These are phyloP conservation scores for Thraustochytrium sp. DNA, from an alignment of 352 stramenopile species.

Conservation along the genomic window DNA sequence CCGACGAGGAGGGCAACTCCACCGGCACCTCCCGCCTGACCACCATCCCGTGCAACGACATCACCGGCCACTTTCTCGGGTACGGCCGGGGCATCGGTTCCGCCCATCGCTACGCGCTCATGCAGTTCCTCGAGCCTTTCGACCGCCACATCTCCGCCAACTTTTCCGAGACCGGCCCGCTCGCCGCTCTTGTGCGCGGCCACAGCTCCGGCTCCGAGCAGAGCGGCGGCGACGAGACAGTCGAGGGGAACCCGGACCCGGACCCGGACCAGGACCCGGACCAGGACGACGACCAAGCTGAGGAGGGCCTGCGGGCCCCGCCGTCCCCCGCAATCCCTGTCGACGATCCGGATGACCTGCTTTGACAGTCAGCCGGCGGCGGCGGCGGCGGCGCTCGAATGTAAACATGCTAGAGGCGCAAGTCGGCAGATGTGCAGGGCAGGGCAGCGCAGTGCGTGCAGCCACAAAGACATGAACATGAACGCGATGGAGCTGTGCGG, in stretches of 20 bases:
- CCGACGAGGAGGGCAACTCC: not conserved
- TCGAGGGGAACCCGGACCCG: not conserved
- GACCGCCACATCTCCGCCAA: not conserved
- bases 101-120: slow-evolving; percentile 17
- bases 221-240: not conserved
- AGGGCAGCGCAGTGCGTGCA: too few relatives aligned
- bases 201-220: not conserved
- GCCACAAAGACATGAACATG: too few relatives aligned
- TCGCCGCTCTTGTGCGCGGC: not conserved
- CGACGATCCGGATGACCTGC: too few relatives aligned
- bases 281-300: too few relatives aligned
- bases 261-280: too few relatives aligned
- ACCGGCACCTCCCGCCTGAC: not conserved
- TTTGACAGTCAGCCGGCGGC: too few relatives aligned
- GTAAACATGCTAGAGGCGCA: too few relatives aligned
- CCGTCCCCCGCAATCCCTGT: too few relatives aligned
- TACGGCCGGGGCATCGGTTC: slow-evolving; percentile 23
- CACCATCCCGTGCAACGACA: not conserved
- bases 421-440: too few relatives aligned
- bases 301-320: too few relatives aligned
- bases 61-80: not conserved
- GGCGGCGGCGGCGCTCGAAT: too few relatives aligned
- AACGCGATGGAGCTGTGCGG: too few relatives aligned
- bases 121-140: slow-evolving; percentile 32
- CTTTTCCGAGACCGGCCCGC: not conserved